These are phyloP conservation scores for Dionaea muscipula DNA, from an alignment of 179 eudicot genomes.

Conservation along the genomic window DNA sequence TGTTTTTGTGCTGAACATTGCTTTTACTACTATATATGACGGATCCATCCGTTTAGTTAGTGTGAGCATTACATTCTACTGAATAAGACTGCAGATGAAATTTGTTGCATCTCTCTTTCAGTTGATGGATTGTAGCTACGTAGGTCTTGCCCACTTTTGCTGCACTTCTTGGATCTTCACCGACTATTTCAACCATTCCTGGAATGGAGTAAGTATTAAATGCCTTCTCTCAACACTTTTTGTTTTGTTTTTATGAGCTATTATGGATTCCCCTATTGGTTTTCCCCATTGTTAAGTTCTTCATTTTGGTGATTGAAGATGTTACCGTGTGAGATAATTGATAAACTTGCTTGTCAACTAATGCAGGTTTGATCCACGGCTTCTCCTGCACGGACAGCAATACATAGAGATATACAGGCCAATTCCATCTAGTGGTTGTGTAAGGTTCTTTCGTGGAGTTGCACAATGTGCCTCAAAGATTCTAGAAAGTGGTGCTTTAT, in stretches of 20 bases:
- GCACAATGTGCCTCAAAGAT: neutral
- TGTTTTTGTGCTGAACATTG: too few species aligned
- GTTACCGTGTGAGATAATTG: too few species aligned
- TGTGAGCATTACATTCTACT: too few species aligned
- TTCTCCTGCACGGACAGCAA: slow-evolving; percentile 80
- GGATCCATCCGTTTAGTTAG: too few species aligned
- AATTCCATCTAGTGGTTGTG: slow-evolving; percentile 50
- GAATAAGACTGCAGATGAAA: too few species aligned
- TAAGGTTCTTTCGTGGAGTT: slow-evolving; percentile 30
- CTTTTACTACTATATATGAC: too few species aligned
- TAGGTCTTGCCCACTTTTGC: slow-evolving; percentile 95
- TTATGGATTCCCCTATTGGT: too few species aligned
- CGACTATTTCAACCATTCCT: slow-evolving; percentile 33
- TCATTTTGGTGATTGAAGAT: too few species aligned
- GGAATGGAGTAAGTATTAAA: slow-evolving; percentile 56
- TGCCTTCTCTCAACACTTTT: neutral
- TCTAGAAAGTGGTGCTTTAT: neutral
- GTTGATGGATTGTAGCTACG: slow-evolving; percentile 11
- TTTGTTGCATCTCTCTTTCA: neutral
- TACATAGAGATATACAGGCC: slow-evolving; percentile 81
- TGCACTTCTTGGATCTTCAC: slow-evolving; percentile 25
- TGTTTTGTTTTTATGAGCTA: too few species aligned
- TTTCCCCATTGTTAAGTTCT: too few species aligned
- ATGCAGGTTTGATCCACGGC: slow-evolving; percentile 64
- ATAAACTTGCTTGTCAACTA: neutral